A percentile compares a stretch with the other conserved stretches of the same genome.
Conservation (phyloP, 352 stramenopile species). For the Globisporangium spiculum region DNA sequence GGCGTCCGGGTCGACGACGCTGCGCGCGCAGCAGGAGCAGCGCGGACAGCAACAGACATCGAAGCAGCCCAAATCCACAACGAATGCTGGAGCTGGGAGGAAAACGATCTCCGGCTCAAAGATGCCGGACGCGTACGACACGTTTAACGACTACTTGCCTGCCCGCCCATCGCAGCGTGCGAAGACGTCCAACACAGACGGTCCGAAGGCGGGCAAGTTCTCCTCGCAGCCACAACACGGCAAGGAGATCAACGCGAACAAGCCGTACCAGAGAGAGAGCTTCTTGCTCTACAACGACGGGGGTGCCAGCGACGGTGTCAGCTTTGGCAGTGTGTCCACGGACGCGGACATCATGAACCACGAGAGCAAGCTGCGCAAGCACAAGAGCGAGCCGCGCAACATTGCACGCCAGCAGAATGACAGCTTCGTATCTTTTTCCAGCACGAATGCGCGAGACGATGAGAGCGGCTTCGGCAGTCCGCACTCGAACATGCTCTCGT, state of each 20-base stretch:
- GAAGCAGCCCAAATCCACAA: constrained; percentile 1
- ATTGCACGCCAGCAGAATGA: background rate
- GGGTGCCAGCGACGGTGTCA: constrained; percentile 5
- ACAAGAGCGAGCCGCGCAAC: constrained; percentile 20
- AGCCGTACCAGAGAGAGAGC: constrained; percentile 10
- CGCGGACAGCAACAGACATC: constrained; percentile 4
- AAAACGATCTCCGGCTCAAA: background rate
- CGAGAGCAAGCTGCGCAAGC: constrained; percentile 15
- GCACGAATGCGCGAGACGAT: constrained; percentile 2
- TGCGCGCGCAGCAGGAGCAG: constrained; percentile 21
- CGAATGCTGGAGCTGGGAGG: background rate
- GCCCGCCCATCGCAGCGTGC: constrained; percentile 42
- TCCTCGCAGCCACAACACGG: constrained; percentile 22
- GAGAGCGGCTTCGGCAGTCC: background rate
- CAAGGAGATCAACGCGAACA: background rate
- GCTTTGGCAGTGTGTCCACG: constrained; percentile 8
- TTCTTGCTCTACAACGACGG: constrained; percentile 28
- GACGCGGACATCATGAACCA: constrained; percentile 7
- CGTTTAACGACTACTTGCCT: constrained; percentile 75
- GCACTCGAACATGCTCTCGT: constrained; percentile 23
- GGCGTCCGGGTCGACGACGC: constrained; percentile 28
- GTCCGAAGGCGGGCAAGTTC: constrained; percentile 41
- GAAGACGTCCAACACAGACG: constrained; percentile 41
- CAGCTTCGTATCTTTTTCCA: constrained; percentile 23
- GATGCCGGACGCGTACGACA: constrained; percentile 48